Evolutionary conservation across 2,329 filamentous ascomycete genomes (phyloP), one percentile per base, ranked within the genome.

Genomic region (Nemania abortiva): DNA sequence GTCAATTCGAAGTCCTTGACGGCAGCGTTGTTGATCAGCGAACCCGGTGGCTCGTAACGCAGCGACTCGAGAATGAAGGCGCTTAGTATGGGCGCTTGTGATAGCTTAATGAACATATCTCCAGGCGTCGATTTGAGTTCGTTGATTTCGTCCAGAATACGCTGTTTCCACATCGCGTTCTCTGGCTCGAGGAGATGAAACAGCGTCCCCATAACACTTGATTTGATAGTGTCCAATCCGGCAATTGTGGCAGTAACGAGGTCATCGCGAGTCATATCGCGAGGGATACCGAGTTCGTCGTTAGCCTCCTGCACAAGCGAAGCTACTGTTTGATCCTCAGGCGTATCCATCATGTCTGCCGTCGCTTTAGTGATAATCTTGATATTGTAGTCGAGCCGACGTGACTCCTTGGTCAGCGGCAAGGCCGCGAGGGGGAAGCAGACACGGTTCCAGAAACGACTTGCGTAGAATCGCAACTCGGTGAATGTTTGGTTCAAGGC

Each of bases 401-500:
- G 56, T 22, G 56, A 49, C 42, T 59, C 56, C 56, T 49, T 49
- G 24, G 56, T 59, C 6, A 59, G 39, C 6, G 56, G 56, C 18
- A 49, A 22, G 18, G 56, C 22, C 7, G 56, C 56, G 11, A 59
- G 42, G 29, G 56, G 56, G 18, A 59, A 59, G 42, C 42, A 59
- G 7, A 59, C 56, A 10, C 56, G 22, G 42, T 59, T 59, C 56
- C 56, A 59, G 42, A 59, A 59, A 18, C 56, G 56, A 20, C 56
- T 59, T 11, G 56, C 56, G 20, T 59, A 59, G 31, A 59, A 59
- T 2, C 56, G 56, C 22, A 59, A 27, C 2, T 59, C 56, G 24
- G 56, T 59, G 13, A 59, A 59, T n/a, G 56, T 59, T 22, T 49
- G 56, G 42, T 59, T 59, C 9, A 59, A 27, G 22, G 56, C 56